These are phyloP conservation scores for Diversispora epigaea DNA, from an alignment of 192 early-diverging fungal species.

Conservation along the genomic window DNA sequence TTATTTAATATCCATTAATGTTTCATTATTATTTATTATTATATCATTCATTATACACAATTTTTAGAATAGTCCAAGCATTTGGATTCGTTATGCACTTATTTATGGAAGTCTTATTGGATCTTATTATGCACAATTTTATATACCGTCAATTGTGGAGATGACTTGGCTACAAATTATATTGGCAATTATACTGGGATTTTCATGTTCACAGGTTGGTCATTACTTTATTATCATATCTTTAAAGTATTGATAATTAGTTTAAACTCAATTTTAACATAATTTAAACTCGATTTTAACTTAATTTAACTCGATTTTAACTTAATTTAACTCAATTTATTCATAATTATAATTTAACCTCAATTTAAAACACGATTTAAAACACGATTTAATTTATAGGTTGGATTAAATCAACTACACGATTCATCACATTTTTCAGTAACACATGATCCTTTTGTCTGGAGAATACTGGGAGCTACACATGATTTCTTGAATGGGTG, in stretches of 20 bases:
- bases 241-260: no score
- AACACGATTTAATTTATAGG: neutral
- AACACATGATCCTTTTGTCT: conserved; percentile 53
- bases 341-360: neutral
- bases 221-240: neutral
- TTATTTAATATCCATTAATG: neutral
- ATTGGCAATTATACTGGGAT: conserved; percentile 50
- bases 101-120: conserved; percentile 43
- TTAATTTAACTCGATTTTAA: no score
- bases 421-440: conserved; percentile 59
- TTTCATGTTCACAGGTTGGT: conserved; percentile 46
- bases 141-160: conserved; percentile 45
- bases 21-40: neutral
- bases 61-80: conserved; percentile 42
- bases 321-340: neutral
- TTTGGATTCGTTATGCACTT: conserved; percentile 50
- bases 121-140: conserved; percentile 51
- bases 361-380: neutral
- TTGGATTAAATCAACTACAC: conserved; percentile 56
- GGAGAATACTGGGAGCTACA: conserved; percentile 54
- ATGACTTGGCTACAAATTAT: conserved; percentile 46
- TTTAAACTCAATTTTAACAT: neutral
- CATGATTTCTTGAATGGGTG: conserved; percentile 62
- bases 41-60: neutral
- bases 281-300: neutral